phyloP scores from a whole-genome alignment of 495 filamentous ascomycete species.

The Penicillium subrubescens region DNA sequence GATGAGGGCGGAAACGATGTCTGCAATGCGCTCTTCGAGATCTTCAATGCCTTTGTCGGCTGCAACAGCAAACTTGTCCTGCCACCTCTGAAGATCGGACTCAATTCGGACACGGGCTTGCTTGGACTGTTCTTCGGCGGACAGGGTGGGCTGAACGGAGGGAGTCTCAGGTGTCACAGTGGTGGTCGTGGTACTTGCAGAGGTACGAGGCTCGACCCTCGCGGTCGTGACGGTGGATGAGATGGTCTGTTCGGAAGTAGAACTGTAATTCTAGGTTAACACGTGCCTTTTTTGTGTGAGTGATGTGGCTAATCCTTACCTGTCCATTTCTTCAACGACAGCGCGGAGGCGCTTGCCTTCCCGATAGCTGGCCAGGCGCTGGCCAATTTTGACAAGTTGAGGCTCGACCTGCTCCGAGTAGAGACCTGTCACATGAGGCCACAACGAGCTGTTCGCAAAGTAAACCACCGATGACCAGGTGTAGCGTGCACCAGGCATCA shows the following conservation, averaged over 20 bases:
- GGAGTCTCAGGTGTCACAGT: constrained; percentile 27
- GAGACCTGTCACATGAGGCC: constrained; percentile 75
- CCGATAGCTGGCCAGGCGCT: constrained; percentile 82
- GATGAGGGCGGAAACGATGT: constrained; percentile 76
- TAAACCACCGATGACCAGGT: constrained; percentile 65
- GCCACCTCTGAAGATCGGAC: constrained; percentile 78
- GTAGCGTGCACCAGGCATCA: constrained; percentile 69
- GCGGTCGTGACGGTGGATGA: constrained; percentile 26
- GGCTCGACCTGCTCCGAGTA: constrained; percentile 94
- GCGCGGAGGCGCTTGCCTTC: constrained; percentile 65
- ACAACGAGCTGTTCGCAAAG: constrained; percentile 74
- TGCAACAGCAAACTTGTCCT: constrained; percentile 79
- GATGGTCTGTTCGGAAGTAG: constrained; percentile 33
- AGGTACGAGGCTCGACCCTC: constrained; percentile 17
- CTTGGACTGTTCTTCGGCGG: constrained; percentile 47
- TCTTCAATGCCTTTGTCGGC: constrained; percentile 79
- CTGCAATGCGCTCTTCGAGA: constrained; percentile 65
- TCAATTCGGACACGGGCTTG: constrained; percentile 68
- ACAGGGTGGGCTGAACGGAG: constrained; percentile 31
- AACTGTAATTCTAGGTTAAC: constrained; percentile 28
- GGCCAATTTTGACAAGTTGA: constrained; percentile 87
- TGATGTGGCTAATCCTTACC: constrained; percentile 28
- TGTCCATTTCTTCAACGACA: constrained; percentile 58
- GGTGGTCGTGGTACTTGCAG: constrained; percentile 25
- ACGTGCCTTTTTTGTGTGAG: neutral